Evolutionary conservation across 148 eudicot genomes (phyloP), one percentile per base, ranked within the genome.

Genomic region (Arctostaphylos glauca): DNA sequence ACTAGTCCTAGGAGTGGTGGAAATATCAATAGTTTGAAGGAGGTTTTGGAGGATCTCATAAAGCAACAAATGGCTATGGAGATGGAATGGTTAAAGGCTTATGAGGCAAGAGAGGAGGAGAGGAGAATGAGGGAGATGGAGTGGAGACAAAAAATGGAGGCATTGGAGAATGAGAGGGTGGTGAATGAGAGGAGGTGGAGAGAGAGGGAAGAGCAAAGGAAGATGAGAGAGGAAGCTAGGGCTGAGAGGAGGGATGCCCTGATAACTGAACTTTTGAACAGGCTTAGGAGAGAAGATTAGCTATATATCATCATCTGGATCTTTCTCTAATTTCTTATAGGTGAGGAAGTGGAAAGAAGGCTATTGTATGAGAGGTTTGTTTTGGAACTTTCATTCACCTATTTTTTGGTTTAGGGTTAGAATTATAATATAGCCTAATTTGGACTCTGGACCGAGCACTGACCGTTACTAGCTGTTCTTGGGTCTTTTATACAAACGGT

Each of bases 211-310:
- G 98, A 96, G 75, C 91, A 91, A 82, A 85, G 99, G 81, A 87
- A 88, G 87, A n/a, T 87, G 7, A 92, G 97, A 48, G 99, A 96
- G n/a, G 98, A 94, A 84, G 91, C 89, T 54, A 92, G 99, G 86
- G 96, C 99, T 50, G 97, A 94, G 72, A 93, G 89, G 54, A 90
- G 98, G 83, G 99, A 96, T 87, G 95, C 97, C 54, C 95, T 96
- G 76, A 87, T 96, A 58, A 93, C 91, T 13, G 87, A 90, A 8
- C 90, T 96, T 6, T 80, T 96, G 81, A 88, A 90, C 68, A 89
- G 91, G 87, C 93, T 94, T 83, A 86, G 85, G 80, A 88, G 97
- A 84, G 92, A 90, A 31, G 1, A 31, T 31, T 31, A 31, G 38
- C 38, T 31, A 31, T 0, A 0, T 0, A 31, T 31, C 38, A 31